Evolutionary conservation across 2,329 filamentous ascomycete species (phyloP).

Genomic region (Endoconidiophora laricicola): DNA sequence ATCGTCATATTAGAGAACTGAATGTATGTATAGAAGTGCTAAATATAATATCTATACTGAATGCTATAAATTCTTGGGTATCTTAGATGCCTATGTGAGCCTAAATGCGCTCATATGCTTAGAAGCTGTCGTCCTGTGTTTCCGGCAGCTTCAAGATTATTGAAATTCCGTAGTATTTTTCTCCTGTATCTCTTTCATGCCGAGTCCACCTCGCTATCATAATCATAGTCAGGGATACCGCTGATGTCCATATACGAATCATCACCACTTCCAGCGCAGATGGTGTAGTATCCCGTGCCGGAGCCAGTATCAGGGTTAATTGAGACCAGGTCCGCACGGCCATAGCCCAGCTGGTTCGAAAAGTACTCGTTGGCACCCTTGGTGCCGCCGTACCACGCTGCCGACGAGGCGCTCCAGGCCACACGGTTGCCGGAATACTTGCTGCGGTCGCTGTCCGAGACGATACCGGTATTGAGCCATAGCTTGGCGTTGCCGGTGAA

Average conservation of each 20-base stretch:
- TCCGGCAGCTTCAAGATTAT: neutral
- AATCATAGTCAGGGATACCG: constrained; percentile 7
- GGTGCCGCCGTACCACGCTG: constrained; percentile 12
- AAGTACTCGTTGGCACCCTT: constrained; percentile 15
- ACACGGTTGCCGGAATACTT: neutral
- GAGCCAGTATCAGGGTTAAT: constrained; percentile 9
- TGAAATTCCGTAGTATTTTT: neutral
- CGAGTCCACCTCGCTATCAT: constrained; percentile 1
- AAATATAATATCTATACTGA: neutral
- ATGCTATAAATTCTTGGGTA: neutral
- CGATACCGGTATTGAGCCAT: constrained; percentile 19
- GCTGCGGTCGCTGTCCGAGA: neutral
- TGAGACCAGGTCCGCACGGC: constrained; percentile 16
- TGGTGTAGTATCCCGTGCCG: neutral
- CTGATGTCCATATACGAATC: neutral
- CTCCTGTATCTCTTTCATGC: neutral
- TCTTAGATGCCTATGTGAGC: neutral
- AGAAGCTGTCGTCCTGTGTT: constrained; percentile 1
- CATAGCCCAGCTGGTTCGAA: constrained; percentile 17
- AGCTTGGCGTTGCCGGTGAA: constrained; percentile 19
- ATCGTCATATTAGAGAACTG: neutral
- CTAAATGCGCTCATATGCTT: neutral
- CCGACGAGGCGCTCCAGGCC: neutral
- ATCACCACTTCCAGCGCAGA: constrained; percentile 3
- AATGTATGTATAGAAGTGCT: neutral